A percentile compares a stretch with the other conserved stretches of the same genome.
phyloP scores from a whole-genome alignment of 2,329 filamentous ascomycete species.

The Gnomoniopsis sp. region DNA sequence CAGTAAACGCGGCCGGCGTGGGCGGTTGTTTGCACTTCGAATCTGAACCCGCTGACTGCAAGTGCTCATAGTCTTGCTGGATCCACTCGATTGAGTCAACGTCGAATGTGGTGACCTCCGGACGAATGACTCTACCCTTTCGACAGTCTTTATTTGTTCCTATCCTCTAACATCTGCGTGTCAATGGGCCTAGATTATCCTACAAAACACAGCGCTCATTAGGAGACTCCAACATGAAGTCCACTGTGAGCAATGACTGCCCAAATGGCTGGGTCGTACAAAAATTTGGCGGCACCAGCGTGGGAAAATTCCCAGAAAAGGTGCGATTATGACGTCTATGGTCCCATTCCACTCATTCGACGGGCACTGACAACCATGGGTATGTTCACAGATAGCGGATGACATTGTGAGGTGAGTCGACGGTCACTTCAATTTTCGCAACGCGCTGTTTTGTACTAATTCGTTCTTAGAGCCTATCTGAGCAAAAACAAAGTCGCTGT shows the following conservation, averaged over 20 bases:
- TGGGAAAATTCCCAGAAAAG: slow-evolving; percentile 86
- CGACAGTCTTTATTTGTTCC: background rate
- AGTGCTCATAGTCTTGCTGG: background rate
- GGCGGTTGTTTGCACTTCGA: background rate
- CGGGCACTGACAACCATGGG: slow-evolving; percentile 14
- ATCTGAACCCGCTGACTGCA: background rate
- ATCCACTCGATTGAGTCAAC: slow-evolving; percentile 9
- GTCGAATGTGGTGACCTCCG: background rate
- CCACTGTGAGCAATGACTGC: slow-evolving; percentile 26
- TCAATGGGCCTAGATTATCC: background rate
- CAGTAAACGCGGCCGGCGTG: background rate
- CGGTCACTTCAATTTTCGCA: slow-evolving; percentile 6
- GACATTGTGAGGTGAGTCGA: slow-evolving; percentile 62
- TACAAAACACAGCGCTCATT: background rate
- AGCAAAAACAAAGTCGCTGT: slow-evolving; percentile 75
- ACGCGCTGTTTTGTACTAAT: slow-evolving; percentile 3
- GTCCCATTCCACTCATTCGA: background rate
- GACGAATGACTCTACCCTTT: background rate
- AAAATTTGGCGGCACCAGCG: slow-evolving; percentile 93
- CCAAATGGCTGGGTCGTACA: slow-evolving; percentile 75
- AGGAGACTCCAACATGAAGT: slow-evolving; percentile 21
- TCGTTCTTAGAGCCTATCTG: slow-evolving; percentile 52
- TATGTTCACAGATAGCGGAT: slow-evolving; percentile 50
- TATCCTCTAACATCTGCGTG: background rate
- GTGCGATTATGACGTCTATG: slow-evolving; percentile 26